These are phyloP conservation scores for Beverwykella pulmonaria DNA, from an alignment of 495 filamentous ascomycete genomes.

Conservation along the genomic window DNA sequence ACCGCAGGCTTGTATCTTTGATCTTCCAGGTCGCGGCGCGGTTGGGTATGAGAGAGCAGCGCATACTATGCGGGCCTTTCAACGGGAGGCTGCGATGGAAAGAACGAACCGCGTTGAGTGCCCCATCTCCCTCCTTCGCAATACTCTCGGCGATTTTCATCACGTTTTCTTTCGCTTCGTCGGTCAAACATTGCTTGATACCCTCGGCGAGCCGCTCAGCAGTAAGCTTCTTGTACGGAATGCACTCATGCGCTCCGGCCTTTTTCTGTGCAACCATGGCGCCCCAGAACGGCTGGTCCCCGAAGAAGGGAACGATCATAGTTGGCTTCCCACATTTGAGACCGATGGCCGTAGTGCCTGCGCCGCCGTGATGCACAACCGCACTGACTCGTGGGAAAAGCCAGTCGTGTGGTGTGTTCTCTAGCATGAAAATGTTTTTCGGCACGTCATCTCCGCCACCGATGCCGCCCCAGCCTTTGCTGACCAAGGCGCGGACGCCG, in stretches of 20 bases:
- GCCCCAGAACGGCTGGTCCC: slow-evolving; percentile 78
- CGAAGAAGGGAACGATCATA: slow-evolving; percentile 50
- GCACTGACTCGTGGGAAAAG: slow-evolving; percentile 45
- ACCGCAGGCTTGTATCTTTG: slow-evolving; percentile 57
- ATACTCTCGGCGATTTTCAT: slow-evolving; percentile 64
- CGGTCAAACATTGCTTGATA: slow-evolving; percentile 65
- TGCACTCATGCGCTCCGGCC: slow-evolving; percentile 65
- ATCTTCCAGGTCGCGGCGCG: slow-evolving; percentile 70
- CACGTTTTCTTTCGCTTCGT: slow-evolving; percentile 60
- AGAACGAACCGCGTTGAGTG: slow-evolving; percentile 66
- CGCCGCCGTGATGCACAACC: slow-evolving; percentile 48
- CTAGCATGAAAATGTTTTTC: slow-evolving; percentile 47
- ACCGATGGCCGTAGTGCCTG: slow-evolving; percentile 47
- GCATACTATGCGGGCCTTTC: slow-evolving; percentile 61
- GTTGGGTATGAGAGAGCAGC: slow-evolving; percentile 67
- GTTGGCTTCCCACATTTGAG: slow-evolving; percentile 46
- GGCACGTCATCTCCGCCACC: slow-evolving; percentile 38
- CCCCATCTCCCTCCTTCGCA: slow-evolving; percentile 71
- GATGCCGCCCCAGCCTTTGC: slow-evolving; percentile 48
- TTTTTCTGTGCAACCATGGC: slow-evolving; percentile 66
- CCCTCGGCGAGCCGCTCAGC: slow-evolving; percentile 67
- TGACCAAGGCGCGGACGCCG: slow-evolving; percentile 46
- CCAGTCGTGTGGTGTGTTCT: slow-evolving; percentile 50
- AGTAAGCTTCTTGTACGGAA: slow-evolving; percentile 72
- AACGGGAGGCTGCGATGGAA: slow-evolving; percentile 69